Evolutionary conservation across 2,329 filamentous ascomycete genomes (phyloP), one percentile per base, ranked within the genome.

Genomic region (Blumeria graminis): DNA sequence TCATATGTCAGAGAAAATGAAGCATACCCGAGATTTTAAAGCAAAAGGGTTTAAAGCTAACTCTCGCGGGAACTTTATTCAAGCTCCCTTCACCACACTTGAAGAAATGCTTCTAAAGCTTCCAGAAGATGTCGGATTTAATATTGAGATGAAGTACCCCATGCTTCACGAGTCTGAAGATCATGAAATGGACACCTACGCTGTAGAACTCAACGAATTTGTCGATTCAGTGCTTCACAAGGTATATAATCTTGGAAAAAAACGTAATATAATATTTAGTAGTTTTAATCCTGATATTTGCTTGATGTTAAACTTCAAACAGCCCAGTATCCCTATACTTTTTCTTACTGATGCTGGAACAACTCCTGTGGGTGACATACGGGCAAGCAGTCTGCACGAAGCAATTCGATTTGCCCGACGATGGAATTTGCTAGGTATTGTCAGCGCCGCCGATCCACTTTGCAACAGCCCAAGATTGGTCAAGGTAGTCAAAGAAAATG

Each of bases 91-190:
- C 70, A 89, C 90, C 7, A 98, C 92, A 0, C 74, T 98, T 4
- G 88, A 95, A 68, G 87, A 95, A 60, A 81, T 96, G 67, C 95
- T 98, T 71, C 77, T 78, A 63, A 82, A 89, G 65, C 72, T 98
- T 0, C 87, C 88, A 0, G 77, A 84, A 60, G 75, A 78, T 13
- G 84, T 94, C 22, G 89, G 92, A 13, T 98, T 98, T 76, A 96
- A 98, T 69, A 94, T 98, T 62, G 92, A 98, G 72, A 85, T 98
- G 77, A 96, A 98, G 70, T 98, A 98, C 67, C 92, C 92, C 5
- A 96, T 96, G 89, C 78, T 98, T 45, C 84, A 90, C 67, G 93
- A 98, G 72, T 86, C 81, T 58, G 87, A 95, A 68, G 86, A 93
- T 67, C 85, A 95, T 62, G 87, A 94, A 63, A 95, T 96, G 88